Conservation (phyloP, 2,329 filamentous ascomycete species). For the Purpureocillium takamizusanense region DNA sequence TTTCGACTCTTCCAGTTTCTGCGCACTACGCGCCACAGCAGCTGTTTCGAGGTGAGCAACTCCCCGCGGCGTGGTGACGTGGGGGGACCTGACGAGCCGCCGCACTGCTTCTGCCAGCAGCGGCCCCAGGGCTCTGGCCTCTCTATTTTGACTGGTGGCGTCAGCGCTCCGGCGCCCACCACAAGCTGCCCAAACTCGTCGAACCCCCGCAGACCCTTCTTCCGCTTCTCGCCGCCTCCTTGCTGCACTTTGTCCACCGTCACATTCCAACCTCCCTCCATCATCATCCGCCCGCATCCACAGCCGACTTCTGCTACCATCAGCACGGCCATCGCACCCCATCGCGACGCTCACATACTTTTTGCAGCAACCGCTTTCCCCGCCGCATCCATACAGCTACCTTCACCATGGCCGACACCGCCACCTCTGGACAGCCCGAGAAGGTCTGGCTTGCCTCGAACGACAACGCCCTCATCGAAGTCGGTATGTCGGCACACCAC, state of each 20-base stretch:
- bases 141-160: too few relatives aligned
- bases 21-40: too few relatives aligned
- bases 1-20: too few relatives aligned
- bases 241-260: neutral
- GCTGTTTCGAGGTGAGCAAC: too few relatives aligned
- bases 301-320: neutral
- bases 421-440: constrained; percentile 7
- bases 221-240: neutral
- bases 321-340: neutral
- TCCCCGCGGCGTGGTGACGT: too few relatives aligned
- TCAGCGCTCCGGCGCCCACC: too few relatives aligned
- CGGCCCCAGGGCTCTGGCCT: too few relatives aligned
- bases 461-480: constrained; percentile 36
- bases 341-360: neutral
- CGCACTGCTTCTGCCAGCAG: too few relatives aligned
- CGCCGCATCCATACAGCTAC: neutral
- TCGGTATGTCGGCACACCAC: constrained; percentile 28
- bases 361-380: neutral
- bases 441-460: constrained; percentile 44
- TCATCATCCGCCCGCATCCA: neutral
- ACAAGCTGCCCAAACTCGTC: too few relatives aligned
- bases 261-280: neutral
- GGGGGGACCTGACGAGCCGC: too few relatives aligned
- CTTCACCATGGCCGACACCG: constrained; percentile 2
- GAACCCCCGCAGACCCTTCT: neutral